Base-by-base conservation (phyloP, 345 rosid species). In the Heritiera littoralis region DNA sequence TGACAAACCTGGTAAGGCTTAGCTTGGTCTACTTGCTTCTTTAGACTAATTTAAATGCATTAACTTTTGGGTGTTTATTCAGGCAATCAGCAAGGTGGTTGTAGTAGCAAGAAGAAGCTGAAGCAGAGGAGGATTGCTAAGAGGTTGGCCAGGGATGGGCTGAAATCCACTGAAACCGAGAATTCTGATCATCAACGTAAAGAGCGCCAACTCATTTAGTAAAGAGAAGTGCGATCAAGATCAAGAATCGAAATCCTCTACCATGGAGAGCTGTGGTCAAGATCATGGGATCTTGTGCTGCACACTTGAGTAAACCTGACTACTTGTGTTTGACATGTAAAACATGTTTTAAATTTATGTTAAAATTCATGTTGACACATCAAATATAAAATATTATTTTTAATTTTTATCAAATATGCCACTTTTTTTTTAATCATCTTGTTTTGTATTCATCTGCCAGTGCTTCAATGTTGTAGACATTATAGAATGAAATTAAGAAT, bases 71-170 rank as follows among this genome's bases (percentile, higher is more conserved):
- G 63, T 46, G 59, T 58, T 23, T 58, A 74, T 51, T 85, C 65
- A 80, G 87, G 76, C 75, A 87, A 65, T 48, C n/a, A 74, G 60
- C 45, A 56, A 58, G 3, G 49, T 13, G 59, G 76, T 48, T 80
- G 70, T 41, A 72, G 66, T 70, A 82, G 80, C 54, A 85, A 79
- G 87, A 82, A 76, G 38, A 92, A 84, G 73, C 49, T 83, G 64
- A 92, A 88, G 84, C 85, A 82, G 32, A 85, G 94, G 66, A 88
- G 94, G 83, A 80, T 75, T 43, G 89, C 92, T 0, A 94, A 92
- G 85, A 90, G 78, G 80, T 80, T 83, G 67, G 89, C 86, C 12
- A 85, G 65, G 80, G 90, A 84, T 55, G 76, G 1, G 48, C 61
- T 66, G 32, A 81, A 81, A 75, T 56, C 38, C 45, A 38, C 81